These are phyloP conservation scores for Metschnikowia reukaufii DNA, from an alignment of 805 yeast genomes.

Conservation along the genomic window DNA sequence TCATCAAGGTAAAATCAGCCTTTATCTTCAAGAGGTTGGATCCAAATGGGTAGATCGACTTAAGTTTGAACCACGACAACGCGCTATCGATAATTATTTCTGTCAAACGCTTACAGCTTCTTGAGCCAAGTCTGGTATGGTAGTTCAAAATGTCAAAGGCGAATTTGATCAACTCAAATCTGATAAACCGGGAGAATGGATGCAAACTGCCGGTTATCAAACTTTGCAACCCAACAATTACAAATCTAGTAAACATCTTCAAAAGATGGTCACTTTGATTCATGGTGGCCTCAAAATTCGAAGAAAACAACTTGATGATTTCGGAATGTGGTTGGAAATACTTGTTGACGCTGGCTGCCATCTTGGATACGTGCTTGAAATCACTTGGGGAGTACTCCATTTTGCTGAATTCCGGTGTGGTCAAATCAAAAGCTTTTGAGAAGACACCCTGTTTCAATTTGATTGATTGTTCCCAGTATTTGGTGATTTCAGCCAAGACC, in stretches of 20 bases:
- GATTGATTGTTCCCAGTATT: conserved; percentile 68
- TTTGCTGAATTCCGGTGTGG: conserved; percentile 57
- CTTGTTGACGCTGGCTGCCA: conserved; percentile 49
- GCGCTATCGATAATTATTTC: conserved; percentile 61
- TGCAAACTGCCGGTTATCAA: conserved; percentile 68
- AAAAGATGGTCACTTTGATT: conserved; percentile 69
- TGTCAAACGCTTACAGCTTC: conserved; percentile 46
- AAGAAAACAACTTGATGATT: conserved; percentile 65
- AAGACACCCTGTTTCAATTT: conserved; percentile 63
- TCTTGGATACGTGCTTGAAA: conserved; percentile 53
- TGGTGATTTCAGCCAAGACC: conserved; percentile 67
- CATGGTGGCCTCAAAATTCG: conserved; percentile 77
- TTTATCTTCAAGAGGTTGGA: conserved; percentile 70
- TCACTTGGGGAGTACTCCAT: conserved; percentile 93
- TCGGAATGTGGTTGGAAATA: conserved; percentile 66
- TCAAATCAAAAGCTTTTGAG: conserved; percentile 53
- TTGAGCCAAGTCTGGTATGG: conserved; percentile 51
- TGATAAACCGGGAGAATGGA: conserved; percentile 71
- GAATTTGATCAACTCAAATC: conserved; percentile 73
- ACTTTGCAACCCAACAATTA: conserved; percentile 53
- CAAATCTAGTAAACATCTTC: conserved; percentile 64
- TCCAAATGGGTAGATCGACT: conserved; percentile 77
- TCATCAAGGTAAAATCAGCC: conserved; percentile 62
- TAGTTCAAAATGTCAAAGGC: conserved; percentile 62
- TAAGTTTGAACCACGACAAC: conserved; percentile 73